A percentile compares a stretch with the other conserved stretches of the same genome.
Conservation (phyloP, 768 basidiomycete genomes). For the Pseudohyphozyma bogoriensis region DNA sequence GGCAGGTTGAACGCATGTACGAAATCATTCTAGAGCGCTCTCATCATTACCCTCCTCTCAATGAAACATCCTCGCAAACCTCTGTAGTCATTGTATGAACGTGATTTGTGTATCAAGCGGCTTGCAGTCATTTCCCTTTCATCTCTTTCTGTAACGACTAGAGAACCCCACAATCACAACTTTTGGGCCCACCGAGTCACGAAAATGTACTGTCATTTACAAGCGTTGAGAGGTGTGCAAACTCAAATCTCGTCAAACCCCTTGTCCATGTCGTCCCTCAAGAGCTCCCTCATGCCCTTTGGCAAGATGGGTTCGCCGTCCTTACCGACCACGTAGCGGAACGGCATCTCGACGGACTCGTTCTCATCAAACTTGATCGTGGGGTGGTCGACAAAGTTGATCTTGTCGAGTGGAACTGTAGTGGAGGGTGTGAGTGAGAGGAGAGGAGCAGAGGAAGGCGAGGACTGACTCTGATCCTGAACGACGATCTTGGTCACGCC, state of each 20-base stretch:
- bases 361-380: conserved; percentile 75
- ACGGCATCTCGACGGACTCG: conserved; percentile 98
- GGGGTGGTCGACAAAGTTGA: conserved; percentile 65
- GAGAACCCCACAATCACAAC: too few species aligned
- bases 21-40: too few species aligned
- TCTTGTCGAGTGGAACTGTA: conserved; percentile 55
- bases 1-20: too few species aligned
- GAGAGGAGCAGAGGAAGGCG: background rate
- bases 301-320: conserved; percentile 64
- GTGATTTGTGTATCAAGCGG: too few species aligned
- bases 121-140: background rate
- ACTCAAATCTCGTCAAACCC: background rate
- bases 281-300: conserved; percentile 75
- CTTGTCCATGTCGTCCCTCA: conserved; percentile 36
- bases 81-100: too few species aligned
- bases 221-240: too few species aligned
- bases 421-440: background rate
- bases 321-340: conserved; percentile 55
- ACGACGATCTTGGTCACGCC: conserved; percentile 80
- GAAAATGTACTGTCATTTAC: too few species aligned
- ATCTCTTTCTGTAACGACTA: background rate
- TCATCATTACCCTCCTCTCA: too few species aligned
- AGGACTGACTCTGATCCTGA: conserved; percentile 51
- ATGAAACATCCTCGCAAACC: too few species aligned
- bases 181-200: too few species aligned